Base-by-base conservation (phyloP, 2,329 filamentous ascomycete genomes). In the Fusarium domesticum region DNA sequence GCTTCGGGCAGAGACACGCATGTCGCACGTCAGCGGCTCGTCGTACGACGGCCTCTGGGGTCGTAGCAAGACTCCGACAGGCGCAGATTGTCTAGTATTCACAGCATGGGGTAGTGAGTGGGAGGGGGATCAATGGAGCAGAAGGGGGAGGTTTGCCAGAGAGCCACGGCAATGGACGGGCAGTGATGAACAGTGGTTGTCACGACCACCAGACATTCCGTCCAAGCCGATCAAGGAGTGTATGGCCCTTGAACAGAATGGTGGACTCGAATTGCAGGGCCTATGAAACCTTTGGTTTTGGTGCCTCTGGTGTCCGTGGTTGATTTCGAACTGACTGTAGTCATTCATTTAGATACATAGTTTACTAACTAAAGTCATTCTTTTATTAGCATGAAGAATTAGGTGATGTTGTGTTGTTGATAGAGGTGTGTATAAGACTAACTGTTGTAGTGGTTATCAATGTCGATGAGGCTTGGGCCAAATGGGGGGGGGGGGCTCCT, bases 21-120 rank as follows among this genome's bases (percentile, higher is more conserved):
- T 44, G 50, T 48, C 51, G 43, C 48, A 44, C 53, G 43, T 52
- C 43, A 51, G 54, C 32, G 48, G 45, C 48, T 48, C 45, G 36
- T 53, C 45, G 45, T 43, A 53, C 48, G 42, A 47, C 37, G 40
- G 52, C 50, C 54, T 48, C 39, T 18, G 47, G 38, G 50, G 51
- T 54, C 51, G 43, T 47, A 53, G 35, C 42, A 43, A 50, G 49
- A n/a, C n/a, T 51, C 57, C 39, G 54, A 47, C 50, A 53, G 56
- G 47, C 60, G 56, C 52, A 60, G 52, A 59, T 59, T 60, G 56
- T 60, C 57, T 60, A 56, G 56, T 60, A 51, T 57, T 54, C 40
- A 45, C 48, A 57, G 50, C 40, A 51, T 52, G 35, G 20, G 45
- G 57, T 38, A 42, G 23, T 25, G 44, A 42, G 33, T 40, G 28